A percentile compares a stretch with the other conserved stretches of the same genome.
Conservation (phyloP, 176 grass and related monocot species). For the Juncus inflexus region DNA sequence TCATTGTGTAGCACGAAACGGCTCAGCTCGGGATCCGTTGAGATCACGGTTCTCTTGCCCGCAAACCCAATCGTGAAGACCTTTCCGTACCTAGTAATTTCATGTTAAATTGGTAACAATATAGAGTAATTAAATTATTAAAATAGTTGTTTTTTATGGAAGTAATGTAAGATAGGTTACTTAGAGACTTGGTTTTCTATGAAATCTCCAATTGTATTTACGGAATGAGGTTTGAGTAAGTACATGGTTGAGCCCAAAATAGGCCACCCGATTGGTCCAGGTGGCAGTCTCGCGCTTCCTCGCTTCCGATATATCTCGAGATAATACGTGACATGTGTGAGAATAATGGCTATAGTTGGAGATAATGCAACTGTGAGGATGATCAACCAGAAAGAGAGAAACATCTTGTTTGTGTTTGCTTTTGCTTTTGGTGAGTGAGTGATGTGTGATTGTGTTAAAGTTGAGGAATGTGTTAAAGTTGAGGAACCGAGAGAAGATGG, state of each 20-base stretch:
- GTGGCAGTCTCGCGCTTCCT: slow-evolving; percentile 17
- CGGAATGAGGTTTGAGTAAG: slow-evolving; percentile 21
- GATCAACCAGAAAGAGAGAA: too few relatives aligned
- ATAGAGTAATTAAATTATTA: too few relatives aligned
- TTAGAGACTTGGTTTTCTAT: slow-evolving; percentile 10
- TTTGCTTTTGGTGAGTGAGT: too few relatives aligned
- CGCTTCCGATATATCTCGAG: slow-evolving; percentile 17
- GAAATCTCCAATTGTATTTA: slow-evolving; percentile 15
- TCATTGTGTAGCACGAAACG: slow-evolving; percentile 32
- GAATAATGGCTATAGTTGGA: too few relatives aligned
- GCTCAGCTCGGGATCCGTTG: slow-evolving; percentile 26
- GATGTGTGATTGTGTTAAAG: too few relatives aligned
- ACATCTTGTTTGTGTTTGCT: too few relatives aligned
- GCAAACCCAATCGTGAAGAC: slow-evolving; percentile 16
- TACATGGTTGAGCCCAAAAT: slow-evolving; percentile 27
- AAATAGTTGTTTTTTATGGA: too few relatives aligned
- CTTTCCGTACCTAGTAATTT: slow-evolving; percentile 19
- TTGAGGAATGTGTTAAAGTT: too few relatives aligned
- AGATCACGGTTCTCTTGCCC: slow-evolving; percentile 15
- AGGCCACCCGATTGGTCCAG: slow-evolving; percentile 25
- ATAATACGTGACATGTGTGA: too few relatives aligned
- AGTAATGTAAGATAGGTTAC: background rate
- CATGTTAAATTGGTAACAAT: too few relatives aligned
- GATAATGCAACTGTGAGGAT: too few relatives aligned
- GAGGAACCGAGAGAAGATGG: too few relatives aligned